phyloP scores from a whole-genome alignment of 75 land plant genomes.

The Adiantum capillusveneris region DNA sequence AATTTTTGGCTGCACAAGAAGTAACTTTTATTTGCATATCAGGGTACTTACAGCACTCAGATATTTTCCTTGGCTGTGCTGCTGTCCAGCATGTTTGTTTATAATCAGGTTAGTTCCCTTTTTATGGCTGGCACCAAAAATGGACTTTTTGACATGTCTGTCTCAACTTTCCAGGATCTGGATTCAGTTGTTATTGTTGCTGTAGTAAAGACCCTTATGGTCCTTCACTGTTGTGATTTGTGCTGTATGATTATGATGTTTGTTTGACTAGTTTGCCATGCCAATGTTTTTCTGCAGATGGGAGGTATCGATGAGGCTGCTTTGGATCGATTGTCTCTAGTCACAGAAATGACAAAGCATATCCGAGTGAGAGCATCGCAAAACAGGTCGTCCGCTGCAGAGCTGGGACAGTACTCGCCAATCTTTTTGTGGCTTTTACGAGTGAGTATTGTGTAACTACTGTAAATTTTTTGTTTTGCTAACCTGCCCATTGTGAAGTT shows the following conservation, averaged over 20 bases:
- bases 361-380: constrained; percentile 91
- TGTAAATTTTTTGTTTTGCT: not conserved
- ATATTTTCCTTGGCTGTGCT: constrained; percentile 95
- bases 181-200: too few relatives aligned
- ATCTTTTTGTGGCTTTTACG: constrained; percentile 93
- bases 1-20: not conserved
- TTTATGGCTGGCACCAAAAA: too few relatives aligned
- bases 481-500: too few relatives aligned
- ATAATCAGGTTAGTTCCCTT: constrained; percentile 81
- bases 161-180: too few relatives aligned
- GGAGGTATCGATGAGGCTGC: constrained; percentile 99
- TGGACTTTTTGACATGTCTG: too few relatives aligned
- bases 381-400: constrained; percentile 59
- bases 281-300: constrained; percentile 63
- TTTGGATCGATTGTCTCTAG: constrained; percentile 85
- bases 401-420: constrained; percentile 91
- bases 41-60: constrained; percentile 98
- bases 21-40: constrained; percentile 18
- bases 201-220: not conserved
- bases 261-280: too few relatives aligned
- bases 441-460: constrained; percentile 28
- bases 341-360: constrained; percentile 97
- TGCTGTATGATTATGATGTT: too few relatives aligned
- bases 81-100: constrained; percentile 93
- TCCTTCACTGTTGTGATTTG: too few relatives aligned